These are phyloP conservation scores for Fragaria nilgerrensis DNA, from an alignment of 306 rosid species.

Conservation along the genomic window DNA sequence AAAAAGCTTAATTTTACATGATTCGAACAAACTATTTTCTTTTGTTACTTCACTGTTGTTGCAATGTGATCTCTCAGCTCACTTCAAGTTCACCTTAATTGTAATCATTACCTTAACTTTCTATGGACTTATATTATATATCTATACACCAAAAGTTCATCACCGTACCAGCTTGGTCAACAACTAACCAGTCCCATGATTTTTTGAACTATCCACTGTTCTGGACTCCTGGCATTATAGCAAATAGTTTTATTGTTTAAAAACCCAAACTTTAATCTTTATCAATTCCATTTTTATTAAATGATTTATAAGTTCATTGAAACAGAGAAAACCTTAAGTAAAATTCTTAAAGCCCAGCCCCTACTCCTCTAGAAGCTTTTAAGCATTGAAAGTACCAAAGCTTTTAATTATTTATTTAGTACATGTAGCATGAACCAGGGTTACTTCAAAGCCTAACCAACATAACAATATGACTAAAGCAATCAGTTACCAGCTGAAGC, in stretches of 20 bases:
- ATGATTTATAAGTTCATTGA: background rate
- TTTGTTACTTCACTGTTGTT: background rate
- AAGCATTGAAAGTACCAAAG: background rate
- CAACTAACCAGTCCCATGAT: background rate
- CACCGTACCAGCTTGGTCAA: background rate
- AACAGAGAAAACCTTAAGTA: background rate
- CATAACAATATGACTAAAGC: background rate
- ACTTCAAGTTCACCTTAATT: background rate
- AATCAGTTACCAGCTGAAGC: slow-evolving; percentile 66
- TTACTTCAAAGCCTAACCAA: background rate
- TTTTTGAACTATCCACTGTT: background rate
- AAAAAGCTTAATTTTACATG: background rate
- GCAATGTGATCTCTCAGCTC: background rate
- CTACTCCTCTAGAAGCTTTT: background rate
- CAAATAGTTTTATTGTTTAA: background rate
- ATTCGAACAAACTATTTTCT: background rate
- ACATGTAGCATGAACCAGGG: background rate
- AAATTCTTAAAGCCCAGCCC: background rate
- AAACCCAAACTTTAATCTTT: background rate
- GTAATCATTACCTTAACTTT: background rate
- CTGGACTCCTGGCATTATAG: background rate
- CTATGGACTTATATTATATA: background rate
- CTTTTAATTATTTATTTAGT: background rate
- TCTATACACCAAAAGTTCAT: background rate
- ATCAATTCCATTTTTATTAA: background rate